These are phyloP conservation scores for Telfairia occidentalis DNA, from an alignment of 331 rosid species.

Conservation along the genomic window DNA sequence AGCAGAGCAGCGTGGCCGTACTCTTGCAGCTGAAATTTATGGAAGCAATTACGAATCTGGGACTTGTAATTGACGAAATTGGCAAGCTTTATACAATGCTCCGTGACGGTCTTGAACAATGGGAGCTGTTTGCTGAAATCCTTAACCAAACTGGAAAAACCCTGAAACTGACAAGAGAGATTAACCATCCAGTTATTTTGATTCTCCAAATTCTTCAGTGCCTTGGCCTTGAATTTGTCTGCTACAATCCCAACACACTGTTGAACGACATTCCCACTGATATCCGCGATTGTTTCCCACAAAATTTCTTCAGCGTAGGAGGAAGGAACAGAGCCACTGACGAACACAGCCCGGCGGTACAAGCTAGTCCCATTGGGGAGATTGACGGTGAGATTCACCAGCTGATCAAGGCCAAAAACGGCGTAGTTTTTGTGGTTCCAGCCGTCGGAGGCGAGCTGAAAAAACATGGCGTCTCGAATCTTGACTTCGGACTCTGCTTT, in stretches of 20 bases:
- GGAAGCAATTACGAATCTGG: slow-evolving; percentile 50
- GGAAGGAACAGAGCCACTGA: slow-evolving; percentile 52
- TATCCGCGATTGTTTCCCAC: slow-evolving; percentile 72
- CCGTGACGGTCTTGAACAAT: slow-evolving; percentile 38
- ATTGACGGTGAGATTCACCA: slow-evolving; percentile 66
- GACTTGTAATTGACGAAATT: slow-evolving; percentile 56
- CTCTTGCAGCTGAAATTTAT: slow-evolving; percentile 61
- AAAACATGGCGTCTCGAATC: slow-evolving; percentile 84
- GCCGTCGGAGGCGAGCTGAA: slow-evolving; percentile 69
- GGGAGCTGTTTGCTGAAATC: slow-evolving; percentile 60
- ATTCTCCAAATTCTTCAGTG: slow-evolving; percentile 62
- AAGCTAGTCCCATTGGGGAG: slow-evolving; percentile 85
- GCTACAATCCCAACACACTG: slow-evolving; percentile 83
- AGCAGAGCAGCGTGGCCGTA: slow-evolving; percentile 46
- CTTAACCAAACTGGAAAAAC: slow-evolving; percentile 47
- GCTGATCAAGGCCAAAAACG: slow-evolving; percentile 27
- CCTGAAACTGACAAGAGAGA: slow-evolving; percentile 74
- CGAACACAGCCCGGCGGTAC: slow-evolving; percentile 63
- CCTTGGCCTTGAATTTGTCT: slow-evolving; percentile 71
- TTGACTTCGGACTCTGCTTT: slow-evolving; percentile 64
- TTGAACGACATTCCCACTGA: slow-evolving; percentile 53
- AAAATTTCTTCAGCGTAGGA: slow-evolving; percentile 69
- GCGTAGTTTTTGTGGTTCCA: slow-evolving; percentile 46
- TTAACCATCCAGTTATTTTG: slow-evolving; percentile 92
- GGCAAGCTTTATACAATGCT: slow-evolving; percentile 56